phyloP scores from a whole-genome alignment of 768 basidiomycete genomes.

The Tulasnella sp. region DNA sequence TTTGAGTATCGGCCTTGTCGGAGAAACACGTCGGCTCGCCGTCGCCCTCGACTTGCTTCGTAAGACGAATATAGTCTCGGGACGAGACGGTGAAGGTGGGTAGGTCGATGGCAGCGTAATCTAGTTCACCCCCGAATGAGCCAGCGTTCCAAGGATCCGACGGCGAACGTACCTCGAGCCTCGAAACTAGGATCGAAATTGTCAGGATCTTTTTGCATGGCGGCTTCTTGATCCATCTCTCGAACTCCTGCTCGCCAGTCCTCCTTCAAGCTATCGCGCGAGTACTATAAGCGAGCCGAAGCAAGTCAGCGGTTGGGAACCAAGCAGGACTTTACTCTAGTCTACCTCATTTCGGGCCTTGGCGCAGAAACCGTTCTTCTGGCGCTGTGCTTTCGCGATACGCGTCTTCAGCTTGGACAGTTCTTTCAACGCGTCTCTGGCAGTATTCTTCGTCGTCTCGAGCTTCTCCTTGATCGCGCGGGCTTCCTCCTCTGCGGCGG shows the following conservation, averaged over 20 bases:
- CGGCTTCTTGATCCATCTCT: slow-evolving; percentile 43
- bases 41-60: slow-evolving; percentile 63
- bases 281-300: slow-evolving; percentile 48
- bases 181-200: slow-evolving; percentile 58
- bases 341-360: slow-evolving; percentile 59
- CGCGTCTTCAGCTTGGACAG: slow-evolving; percentile 50
- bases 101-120: slow-evolving; percentile 62
- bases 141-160: background rate
- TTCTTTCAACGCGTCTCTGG: slow-evolving; percentile 43
- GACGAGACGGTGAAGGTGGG: slow-evolving; percentile 66
- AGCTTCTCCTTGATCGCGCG: slow-evolving; percentile 48
- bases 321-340: background rate
- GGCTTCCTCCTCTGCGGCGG: background rate
- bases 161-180: slow-evolving; percentile 49
- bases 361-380: slow-evolving; percentile 67
- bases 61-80: slow-evolving; percentile 63
- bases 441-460: slow-evolving; percentile 36
- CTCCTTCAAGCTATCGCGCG: slow-evolving; percentile 59
- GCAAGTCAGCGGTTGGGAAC: background rate
- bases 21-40: slow-evolving; percentile 61
- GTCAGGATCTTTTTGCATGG: slow-evolving; percentile 61
- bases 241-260: slow-evolving; percentile 25
- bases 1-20: slow-evolving; percentile 56
- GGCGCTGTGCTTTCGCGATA: slow-evolving; percentile 44
- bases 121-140: slow-evolving; percentile 42